phyloP scores from a whole-genome alignment of 2,329 filamentous ascomycete species.

The Penicillium polonicum region DNA sequence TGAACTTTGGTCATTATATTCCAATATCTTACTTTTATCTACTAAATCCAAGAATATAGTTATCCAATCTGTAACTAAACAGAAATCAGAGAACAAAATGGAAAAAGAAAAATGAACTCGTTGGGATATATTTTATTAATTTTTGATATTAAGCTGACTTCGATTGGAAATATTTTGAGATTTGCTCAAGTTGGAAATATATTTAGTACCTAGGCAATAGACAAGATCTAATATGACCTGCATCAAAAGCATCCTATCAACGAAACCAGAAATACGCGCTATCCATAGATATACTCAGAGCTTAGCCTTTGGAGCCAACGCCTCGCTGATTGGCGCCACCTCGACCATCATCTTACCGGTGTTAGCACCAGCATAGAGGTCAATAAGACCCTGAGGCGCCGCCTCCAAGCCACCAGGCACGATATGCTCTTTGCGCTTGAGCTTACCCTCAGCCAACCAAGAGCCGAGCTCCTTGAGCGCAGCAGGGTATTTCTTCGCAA shows the following conservation, averaged over 20 bases:
- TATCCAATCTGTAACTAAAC: too few relatives aligned
- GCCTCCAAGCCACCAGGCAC: constrained; percentile 65
- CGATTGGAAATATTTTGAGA: background rate
- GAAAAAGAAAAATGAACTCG: background rate
- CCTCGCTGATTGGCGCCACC: constrained; percentile 39
- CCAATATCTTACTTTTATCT: too few relatives aligned
- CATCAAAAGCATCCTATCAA: background rate
- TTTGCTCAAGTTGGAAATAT: background rate
- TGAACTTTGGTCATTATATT: too few relatives aligned
- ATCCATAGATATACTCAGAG: constrained; percentile 31
- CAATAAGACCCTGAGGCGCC: constrained; percentile 62
- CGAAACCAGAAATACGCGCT: background rate
- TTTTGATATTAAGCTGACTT: too few relatives aligned
- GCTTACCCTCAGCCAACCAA: constrained; percentile 70
- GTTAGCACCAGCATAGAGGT: constrained; percentile 68
- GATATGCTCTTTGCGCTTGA: constrained; percentile 70
- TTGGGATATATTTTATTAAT: background rate
- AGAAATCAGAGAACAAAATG: background rate
- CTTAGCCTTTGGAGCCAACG: constrained; percentile 40
- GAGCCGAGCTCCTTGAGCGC: constrained; percentile 62
- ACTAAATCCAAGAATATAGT: too few relatives aligned
- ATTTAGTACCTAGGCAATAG: background rate
- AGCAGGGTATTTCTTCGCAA: constrained; percentile 54
- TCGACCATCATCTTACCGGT: constrained; percentile 62
- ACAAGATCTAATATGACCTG: background rate